phyloP scores from a whole-genome alignment of 2,329 filamentous ascomycete genomes.

The Colletotrichum euphorbiae region DNA sequence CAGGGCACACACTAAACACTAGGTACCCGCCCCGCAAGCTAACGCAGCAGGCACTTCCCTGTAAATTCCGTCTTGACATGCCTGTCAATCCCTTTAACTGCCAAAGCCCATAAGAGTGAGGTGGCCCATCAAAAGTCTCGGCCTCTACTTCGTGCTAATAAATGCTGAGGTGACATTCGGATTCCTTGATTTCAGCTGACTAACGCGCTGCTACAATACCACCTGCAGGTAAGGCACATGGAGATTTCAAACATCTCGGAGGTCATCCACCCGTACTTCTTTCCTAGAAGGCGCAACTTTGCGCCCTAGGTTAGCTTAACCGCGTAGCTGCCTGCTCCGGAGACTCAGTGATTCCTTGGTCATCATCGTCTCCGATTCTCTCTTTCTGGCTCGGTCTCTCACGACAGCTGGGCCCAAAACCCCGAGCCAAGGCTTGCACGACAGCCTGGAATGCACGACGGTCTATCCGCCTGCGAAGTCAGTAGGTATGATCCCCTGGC shows the following conservation, averaged over 20 bases:
- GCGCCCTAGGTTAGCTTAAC: background rate
- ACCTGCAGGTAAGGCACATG: background rate
- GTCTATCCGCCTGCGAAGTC: too few species aligned
- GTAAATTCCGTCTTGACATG: background rate
- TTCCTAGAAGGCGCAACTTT: background rate
- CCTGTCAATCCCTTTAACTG: slow-evolving; percentile 7
- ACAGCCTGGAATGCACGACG: too few species aligned
- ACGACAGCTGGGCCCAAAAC: background rate
- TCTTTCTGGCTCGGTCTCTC: background rate
- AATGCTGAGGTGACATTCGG: slow-evolving; percentile 10
- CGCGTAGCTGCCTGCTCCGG: background rate
- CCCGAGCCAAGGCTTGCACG: too few species aligned
- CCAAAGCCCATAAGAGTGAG: background rate
- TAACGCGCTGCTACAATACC: background rate
- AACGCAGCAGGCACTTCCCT: slow-evolving; percentile 20
- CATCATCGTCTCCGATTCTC: slow-evolving; percentile 3
- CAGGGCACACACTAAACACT: slow-evolving; percentile 16
- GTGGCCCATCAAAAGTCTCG: background rate
- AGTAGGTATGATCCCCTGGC: too few species aligned
- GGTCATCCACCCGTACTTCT: background rate
- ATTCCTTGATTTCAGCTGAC: slow-evolving; percentile 4
- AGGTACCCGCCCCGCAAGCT: slow-evolving; percentile 9
- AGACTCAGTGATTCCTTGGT: background rate
- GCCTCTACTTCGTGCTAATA: background rate
- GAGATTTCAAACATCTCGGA: background rate